A percentile compares a stretch with the other conserved stretches of the same genome.
Conservation (phyloP, 306 rosid species). For the Castanea mollissima region DNA sequence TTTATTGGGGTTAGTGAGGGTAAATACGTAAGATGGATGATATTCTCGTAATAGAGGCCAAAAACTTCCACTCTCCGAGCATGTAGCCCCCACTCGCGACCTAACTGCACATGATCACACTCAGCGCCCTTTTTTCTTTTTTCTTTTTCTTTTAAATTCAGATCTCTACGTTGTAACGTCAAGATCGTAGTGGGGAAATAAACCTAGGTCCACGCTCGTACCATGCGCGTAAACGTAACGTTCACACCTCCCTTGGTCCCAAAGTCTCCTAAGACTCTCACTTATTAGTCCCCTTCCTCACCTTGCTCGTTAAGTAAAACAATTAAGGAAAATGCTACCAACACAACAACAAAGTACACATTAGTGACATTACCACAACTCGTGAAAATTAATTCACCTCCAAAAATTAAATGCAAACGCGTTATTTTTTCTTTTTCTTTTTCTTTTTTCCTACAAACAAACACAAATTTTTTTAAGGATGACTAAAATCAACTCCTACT, state of each 20-base stretch:
- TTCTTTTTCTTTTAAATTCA: neutral
- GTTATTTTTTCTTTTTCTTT: neutral
- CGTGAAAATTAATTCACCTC: no score
- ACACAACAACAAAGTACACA: no score
- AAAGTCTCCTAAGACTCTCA: no score
- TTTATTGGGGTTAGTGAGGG: neutral
- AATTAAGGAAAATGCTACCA: no score
- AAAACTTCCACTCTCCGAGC: conserved; percentile 15
- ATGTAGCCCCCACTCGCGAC: conserved; percentile 53
- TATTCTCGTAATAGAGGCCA: neutral
- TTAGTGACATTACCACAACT: no score
- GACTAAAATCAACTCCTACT: no score
- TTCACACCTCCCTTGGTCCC: conserved; percentile 31
- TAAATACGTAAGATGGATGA: neutral
- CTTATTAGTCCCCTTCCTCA: neutral
- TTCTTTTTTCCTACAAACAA: neutral
- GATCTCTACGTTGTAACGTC: conserved; percentile 21
- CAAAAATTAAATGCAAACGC: neutral
- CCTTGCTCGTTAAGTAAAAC: neutral
- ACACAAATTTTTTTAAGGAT: no score
- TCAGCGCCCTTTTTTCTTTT: conserved; percentile 10
- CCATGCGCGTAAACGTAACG: conserved; percentile 61
- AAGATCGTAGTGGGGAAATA: conserved; percentile 20
- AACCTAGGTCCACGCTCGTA: conserved; percentile 41
- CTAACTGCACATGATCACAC: conserved; percentile 49